These are phyloP conservation scores for Zymoseptoria passerinii DNA, from an alignment of 2,329 filamentous ascomycete genomes.

Conservation along the genomic window DNA sequence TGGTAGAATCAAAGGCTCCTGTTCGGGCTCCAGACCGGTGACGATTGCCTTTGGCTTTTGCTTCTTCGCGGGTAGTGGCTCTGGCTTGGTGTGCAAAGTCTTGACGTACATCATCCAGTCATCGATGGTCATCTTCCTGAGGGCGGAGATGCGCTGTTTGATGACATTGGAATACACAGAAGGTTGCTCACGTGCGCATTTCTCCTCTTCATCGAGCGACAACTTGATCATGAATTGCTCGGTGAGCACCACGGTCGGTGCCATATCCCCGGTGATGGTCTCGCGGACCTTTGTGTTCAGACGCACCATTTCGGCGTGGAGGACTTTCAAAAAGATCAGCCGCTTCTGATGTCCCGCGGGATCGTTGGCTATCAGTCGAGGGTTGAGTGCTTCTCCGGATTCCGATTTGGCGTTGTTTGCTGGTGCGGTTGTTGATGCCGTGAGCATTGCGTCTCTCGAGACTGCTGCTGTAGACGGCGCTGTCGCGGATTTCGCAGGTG, in stretches of 20 bases:
- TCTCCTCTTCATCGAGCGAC: constrained; percentile 71
- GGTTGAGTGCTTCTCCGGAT: constrained; percentile 46
- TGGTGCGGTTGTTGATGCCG: constrained; percentile 1
- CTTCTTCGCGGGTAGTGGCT: constrained; percentile 21
- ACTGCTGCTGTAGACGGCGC: neutral
- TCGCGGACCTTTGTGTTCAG: constrained; percentile 47
- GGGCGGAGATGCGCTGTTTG: constrained; percentile 67
- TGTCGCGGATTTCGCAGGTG: neutral
- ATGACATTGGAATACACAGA: constrained; percentile 75
- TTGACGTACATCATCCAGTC: constrained; percentile 53
- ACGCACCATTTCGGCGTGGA: constrained; percentile 58
- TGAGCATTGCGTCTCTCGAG: neutral
- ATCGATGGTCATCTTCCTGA: constrained; percentile 64
- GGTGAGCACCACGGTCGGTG: constrained; percentile 50
- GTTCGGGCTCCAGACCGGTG: constrained; percentile 58
- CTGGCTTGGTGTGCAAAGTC: constrained; percentile 11
- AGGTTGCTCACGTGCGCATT: constrained; percentile 56
- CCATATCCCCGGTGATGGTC: constrained; percentile 19
- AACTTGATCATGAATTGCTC: constrained; percentile 60
- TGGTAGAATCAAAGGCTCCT: constrained; percentile 60
- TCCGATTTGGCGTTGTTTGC: constrained; percentile 11
- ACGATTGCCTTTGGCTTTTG: constrained; percentile 40
- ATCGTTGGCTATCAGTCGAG: constrained; percentile 51
- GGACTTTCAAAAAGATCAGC: constrained; percentile 43
- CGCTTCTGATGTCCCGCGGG: constrained; percentile 33